Evolutionary conservation across 1,284 basidiomycete genomes (phyloP).

Genomic region (Amylostereum areolatum): DNA sequence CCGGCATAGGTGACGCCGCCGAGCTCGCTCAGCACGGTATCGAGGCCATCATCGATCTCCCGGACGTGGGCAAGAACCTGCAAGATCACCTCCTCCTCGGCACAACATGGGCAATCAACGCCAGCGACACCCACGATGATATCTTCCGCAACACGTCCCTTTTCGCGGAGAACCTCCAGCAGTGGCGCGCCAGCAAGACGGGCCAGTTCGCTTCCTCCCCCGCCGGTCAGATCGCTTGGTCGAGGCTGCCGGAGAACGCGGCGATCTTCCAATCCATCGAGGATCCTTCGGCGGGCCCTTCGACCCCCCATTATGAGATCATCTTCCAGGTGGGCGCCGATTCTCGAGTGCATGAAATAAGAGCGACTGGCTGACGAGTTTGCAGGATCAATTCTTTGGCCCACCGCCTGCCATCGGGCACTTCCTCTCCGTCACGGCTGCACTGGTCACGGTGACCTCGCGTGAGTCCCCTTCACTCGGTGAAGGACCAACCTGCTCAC

Average conservation of each 20-base stretch:
- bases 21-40: slow-evolving; percentile 23
- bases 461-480: slow-evolving; percentile 4
- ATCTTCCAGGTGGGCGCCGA: slow-evolving; percentile 9
- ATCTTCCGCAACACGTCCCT: slow-evolving; percentile 14
- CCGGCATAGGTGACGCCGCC: slow-evolving; percentile 34
- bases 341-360: background rate
- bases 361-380: background rate
- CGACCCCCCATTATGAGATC: slow-evolving; percentile 13
- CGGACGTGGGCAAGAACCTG: slow-evolving; percentile 40
- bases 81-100: slow-evolving; percentile 27
- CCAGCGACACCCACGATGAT: slow-evolving; percentile 20
- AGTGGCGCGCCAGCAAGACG: slow-evolving; percentile 20
- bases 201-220: slow-evolving; percentile 13
- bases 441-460: slow-evolving; percentile 7
- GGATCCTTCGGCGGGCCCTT: slow-evolving; percentile 15
- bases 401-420: slow-evolving; percentile 2
- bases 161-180: slow-evolving; percentile 7
- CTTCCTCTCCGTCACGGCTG: slow-evolving; percentile 8
- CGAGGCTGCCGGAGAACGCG: slow-evolving; percentile 11
- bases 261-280: slow-evolving; percentile 10
- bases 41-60: slow-evolving; percentile 22
- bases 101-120: slow-evolving; percentile 23
- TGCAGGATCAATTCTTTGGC: slow-evolving; percentile 2
- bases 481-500: background rate
- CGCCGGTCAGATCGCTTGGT: slow-evolving; percentile 8